Percentiles rank a stretch among this genome's conserved stretches.
phyloP scores from a whole-genome alignment of 2,329 filamentous ascomycete species.

The Knufia petricola region DNA sequence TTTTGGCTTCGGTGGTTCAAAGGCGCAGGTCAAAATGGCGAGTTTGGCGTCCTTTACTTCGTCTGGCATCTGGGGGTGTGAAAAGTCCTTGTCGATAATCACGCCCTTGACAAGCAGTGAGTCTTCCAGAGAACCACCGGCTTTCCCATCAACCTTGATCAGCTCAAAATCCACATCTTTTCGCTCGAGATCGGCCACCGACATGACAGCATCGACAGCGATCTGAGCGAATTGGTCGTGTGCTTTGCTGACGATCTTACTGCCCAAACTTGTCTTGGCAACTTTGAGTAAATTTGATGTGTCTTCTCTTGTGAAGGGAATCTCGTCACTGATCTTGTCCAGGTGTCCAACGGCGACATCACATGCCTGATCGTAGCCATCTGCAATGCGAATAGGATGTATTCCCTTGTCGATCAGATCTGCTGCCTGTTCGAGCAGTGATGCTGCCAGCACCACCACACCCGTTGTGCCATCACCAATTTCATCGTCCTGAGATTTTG shows the following conservation, averaged over 20 bases:
- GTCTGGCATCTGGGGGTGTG: constrained; percentile 96
- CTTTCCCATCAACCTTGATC: constrained; percentile 98
- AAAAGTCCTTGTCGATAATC: constrained; percentile 99
- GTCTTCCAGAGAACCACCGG: constrained; percentile 87
- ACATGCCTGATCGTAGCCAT: constrained; percentile 95
- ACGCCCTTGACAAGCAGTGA: constrained; percentile 93
- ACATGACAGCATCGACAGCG: constrained; percentile 91
- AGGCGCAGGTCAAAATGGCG: constrained; percentile 93
- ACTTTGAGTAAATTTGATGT: constrained; percentile 86
- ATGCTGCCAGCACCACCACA: constrained; percentile 90
- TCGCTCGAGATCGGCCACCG: constrained; percentile 87
- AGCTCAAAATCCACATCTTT: constrained; percentile 98
- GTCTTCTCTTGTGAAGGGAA: constrained; percentile 71
- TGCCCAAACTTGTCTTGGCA: constrained; percentile 88
- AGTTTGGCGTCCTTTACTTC: constrained; percentile 94
- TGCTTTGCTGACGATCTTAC: constrained; percentile 98
- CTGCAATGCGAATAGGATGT: constrained; percentile 95
- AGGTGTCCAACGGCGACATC: constrained; percentile 91
- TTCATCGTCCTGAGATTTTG: constrained; percentile 97
- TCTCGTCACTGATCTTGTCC: constrained; percentile 83
- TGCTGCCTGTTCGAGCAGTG: constrained; percentile 88
- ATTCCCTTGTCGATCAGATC: constrained; percentile 99
- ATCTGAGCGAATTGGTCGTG: constrained; percentile 98
- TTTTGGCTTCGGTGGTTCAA: constrained; percentile 98
- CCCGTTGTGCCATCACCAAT: constrained; percentile 98